phyloP scores from a whole-genome alignment of 164 flowering plant genomes.

The Cinnamomum micranthum region DNA sequence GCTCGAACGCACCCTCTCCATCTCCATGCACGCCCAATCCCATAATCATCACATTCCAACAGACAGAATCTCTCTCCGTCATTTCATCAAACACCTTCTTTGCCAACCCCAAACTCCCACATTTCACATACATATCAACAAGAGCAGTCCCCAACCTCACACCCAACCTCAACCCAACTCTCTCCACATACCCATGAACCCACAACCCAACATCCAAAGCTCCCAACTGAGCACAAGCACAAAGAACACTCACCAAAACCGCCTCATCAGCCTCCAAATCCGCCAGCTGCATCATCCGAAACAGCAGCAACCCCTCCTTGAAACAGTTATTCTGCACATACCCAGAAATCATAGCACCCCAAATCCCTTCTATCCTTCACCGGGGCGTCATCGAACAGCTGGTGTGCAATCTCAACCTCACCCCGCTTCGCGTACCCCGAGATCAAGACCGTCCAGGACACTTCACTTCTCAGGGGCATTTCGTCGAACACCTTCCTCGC shows the following conservation, averaged over 20 bases:
- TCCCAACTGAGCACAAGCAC: conserved; percentile 69
- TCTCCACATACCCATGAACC: conserved; percentile 40
- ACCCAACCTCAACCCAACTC: conserved; percentile 17
- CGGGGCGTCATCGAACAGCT: conserved; percentile 50
- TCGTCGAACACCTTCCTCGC: conserved; percentile 46
- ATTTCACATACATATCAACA: conserved; percentile 58
- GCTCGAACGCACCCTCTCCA: conserved; percentile 39
- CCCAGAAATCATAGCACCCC: conserved; percentile 70
- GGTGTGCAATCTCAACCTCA: conserved; percentile 47
- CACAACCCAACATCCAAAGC: conserved; percentile 56
- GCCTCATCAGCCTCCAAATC: conserved; percentile 50
- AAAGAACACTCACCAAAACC: conserved; percentile 43
- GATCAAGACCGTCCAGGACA: conserved; percentile 62
- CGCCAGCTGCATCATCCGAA: conserved; percentile 45
- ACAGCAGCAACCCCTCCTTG: conserved; percentile 53
- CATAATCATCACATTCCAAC: conserved; percentile 64
- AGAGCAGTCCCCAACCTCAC: conserved; percentile 44
- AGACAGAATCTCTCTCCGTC: conserved; percentile 34
- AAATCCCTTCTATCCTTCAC: conserved; percentile 50
- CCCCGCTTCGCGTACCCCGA: conserved; percentile 49
- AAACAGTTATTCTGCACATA: conserved; percentile 62
- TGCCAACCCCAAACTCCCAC: conserved; percentile 47
- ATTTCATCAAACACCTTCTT: conserved; percentile 37
- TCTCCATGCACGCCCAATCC: conserved; percentile 58
- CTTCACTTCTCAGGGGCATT: conserved; percentile 30